phyloP scores from a whole-genome alignment of 129 eudicot species.

The Heracleum sosnowskyi region DNA sequence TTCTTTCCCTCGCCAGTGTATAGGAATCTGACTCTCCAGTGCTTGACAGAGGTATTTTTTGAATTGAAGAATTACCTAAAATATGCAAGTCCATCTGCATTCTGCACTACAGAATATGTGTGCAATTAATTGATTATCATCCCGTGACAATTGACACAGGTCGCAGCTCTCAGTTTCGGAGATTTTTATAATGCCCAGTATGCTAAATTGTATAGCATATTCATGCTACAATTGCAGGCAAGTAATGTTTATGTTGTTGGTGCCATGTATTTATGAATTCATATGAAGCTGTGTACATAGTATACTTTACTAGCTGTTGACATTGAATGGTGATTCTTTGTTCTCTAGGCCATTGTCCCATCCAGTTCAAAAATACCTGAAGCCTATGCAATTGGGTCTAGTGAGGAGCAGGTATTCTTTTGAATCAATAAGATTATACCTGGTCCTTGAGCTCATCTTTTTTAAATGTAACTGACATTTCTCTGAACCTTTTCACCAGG shows the following conservation, averaged over 20 bases:
- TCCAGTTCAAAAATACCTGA: constrained; percentile 60
- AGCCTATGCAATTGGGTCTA: constrained; percentile 73
- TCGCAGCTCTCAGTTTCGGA: constrained; percentile 88
- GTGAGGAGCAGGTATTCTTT: constrained; percentile 77
- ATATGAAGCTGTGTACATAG: not conserved
- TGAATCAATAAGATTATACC: not conserved
- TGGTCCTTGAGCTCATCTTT: not conserved
- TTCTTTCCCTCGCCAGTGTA: constrained; percentile 74
- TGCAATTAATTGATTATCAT: not conserved
- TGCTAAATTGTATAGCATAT: constrained; percentile 64
- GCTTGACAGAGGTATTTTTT: constrained; percentile 73
- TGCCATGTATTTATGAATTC: not conserved
- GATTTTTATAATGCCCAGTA: constrained; percentile 76
- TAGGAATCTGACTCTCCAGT: constrained; percentile 88
- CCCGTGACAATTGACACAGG: constrained; percentile 35
- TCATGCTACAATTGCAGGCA: constrained; percentile 91
- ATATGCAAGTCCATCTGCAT: not conserved
- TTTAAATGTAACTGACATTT: constrained; percentile 8
- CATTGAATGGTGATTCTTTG: constrained; percentile 12
- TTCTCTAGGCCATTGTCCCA: constrained; percentile 62
- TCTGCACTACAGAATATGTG: not conserved
- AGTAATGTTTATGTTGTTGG: not conserved
- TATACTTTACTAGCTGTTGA: constrained; percentile 2
- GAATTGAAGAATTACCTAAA: not conserved
- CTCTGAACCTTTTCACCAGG: constrained; percentile 40